Conservation (phyloP, 75 land plant genomes). For the Cryptomeria japonica region DNA sequence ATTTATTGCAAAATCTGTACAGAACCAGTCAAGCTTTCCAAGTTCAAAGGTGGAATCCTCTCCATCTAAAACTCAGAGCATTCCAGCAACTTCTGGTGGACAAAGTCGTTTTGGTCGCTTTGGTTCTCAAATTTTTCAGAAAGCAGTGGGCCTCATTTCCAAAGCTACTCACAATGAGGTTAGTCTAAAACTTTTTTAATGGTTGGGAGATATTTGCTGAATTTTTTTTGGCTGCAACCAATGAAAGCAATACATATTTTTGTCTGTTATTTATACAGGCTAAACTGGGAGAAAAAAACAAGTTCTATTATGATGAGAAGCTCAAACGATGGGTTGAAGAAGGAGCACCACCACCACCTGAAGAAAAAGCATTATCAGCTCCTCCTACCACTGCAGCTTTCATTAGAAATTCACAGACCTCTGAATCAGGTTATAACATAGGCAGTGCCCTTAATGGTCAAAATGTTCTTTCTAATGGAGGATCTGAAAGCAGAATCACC, state of each 20-base stretch:
- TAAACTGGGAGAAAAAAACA: constrained; percentile 91
- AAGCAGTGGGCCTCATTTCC: constrained; percentile 65
- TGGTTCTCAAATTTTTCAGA: constrained; percentile 65
- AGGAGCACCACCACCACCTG: constrained; percentile 73
- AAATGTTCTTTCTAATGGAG: constrained; percentile 25
- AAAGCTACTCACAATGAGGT: constrained; percentile 32
- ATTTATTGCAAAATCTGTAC: constrained; percentile 16
- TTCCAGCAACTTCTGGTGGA: constrained; percentile 27
- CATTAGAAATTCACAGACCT: constrained; percentile 27
- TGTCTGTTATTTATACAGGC: constrained; percentile 50
- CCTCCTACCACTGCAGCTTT: constrained; percentile 62
- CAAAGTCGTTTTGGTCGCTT: constrained; percentile 68
- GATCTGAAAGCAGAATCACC: constrained; percentile 18
- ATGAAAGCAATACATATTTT: background rate
- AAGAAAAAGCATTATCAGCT: constrained; percentile 73
- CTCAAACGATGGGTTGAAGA: constrained; percentile 98
- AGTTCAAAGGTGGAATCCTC: constrained; percentile 16
- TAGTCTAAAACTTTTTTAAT: background rate
- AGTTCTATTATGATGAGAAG: constrained; percentile 94
- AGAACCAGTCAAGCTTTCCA: background rate
- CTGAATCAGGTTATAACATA: constrained; percentile 41
- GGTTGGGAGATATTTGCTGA: constrained; percentile 30
- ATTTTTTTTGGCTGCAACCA: background rate
- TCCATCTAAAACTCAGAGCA: constrained; percentile 34
- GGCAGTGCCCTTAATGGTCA: constrained; percentile 34